A percentile compares a stretch with the other conserved stretches of the same genome.
Evolutionary conservation across 2,329 filamentous ascomycete species (phyloP).

Genomic region (Colletotrichum liaoningense): DNA sequence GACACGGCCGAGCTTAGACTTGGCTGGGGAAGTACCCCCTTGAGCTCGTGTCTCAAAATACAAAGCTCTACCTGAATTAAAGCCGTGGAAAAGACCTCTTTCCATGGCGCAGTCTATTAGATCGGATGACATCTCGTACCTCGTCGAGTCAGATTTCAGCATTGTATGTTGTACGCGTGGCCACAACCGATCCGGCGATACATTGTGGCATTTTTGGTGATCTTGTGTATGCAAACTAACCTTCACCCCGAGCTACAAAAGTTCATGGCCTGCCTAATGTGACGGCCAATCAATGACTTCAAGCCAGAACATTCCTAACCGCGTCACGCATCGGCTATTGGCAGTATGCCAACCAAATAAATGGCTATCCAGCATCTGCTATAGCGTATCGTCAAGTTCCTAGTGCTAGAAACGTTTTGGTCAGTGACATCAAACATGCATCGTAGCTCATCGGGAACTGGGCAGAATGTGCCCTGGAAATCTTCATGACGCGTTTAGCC

Average conservation of each 20-base stretch:
- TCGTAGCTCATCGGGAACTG: too few relatives aligned
- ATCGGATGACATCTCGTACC: not conserved
- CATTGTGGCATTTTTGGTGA: not conserved
- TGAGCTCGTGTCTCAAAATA: not conserved
- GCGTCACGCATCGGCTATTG: not conserved
- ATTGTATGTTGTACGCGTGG: not conserved
- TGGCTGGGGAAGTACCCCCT: too few relatives aligned
- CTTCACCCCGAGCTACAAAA: not conserved
- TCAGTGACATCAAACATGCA: too few relatives aligned
- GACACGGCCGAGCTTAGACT: not conserved
- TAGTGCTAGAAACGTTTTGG: too few relatives aligned
- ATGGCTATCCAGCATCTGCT: not conserved
- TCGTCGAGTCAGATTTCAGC: not conserved
- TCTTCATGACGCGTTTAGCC: too few relatives aligned
- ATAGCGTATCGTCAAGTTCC: too few relatives aligned
- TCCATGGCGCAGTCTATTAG: not conserved
- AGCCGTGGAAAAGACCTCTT: not conserved
- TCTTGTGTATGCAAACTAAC: not conserved
- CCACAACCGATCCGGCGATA: not conserved
- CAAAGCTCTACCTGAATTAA: not conserved
- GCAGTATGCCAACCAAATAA: not conserved
- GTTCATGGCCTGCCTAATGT: not conserved
- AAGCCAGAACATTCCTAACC: not conserved
- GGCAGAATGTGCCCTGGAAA: too few relatives aligned
- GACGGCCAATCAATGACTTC: not conserved